phyloP scores from a whole-genome alignment of 805 yeast genomes.

The Cyberlindnera nakhonratchasimensis region DNA sequence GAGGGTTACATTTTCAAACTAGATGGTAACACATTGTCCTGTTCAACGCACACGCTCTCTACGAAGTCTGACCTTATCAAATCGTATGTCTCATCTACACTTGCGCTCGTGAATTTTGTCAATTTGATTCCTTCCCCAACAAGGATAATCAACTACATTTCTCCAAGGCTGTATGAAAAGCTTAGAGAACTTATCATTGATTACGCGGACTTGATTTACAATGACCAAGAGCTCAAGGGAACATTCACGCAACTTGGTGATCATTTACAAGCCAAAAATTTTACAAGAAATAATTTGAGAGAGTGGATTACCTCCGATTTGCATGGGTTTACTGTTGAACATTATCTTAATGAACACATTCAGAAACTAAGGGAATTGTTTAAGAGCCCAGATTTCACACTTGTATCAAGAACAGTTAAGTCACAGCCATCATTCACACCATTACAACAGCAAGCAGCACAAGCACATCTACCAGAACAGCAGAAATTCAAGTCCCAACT shows the following conservation, averaged over 20 bases:
- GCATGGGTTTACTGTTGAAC: conserved; percentile 21
- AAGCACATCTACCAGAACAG: background rate
- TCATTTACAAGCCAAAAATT: conserved; percentile 14
- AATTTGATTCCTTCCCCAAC: conserved; percentile 15
- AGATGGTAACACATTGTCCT: conserved; percentile 6
- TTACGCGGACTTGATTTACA: conserved; percentile 18
- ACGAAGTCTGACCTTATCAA: background rate
- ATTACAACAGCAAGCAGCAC: background rate
- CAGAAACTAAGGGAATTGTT: conserved; percentile 17
- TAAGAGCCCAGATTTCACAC: conserved; percentile 7
- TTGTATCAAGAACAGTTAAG: background rate
- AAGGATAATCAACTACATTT: conserved; percentile 21
- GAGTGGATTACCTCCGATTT: conserved; percentile 25
- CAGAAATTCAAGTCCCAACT: conserved; percentile 1
- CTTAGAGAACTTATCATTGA: conserved; percentile 20
- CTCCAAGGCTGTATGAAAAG: conserved; percentile 22
- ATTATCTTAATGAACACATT: conserved; percentile 21
- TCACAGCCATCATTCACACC: background rate
- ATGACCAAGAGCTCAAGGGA: conserved; percentile 8
- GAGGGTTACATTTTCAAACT: conserved; percentile 4
- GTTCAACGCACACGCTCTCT: background rate
- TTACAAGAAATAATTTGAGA: conserved; percentile 22
- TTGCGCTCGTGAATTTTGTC: conserved; percentile 20
- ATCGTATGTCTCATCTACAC: conserved; percentile 16
- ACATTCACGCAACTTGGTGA: conserved; percentile 19